Base-by-base conservation (phyloP, 164 flowering plant species). In the Piper betle region DNA sequence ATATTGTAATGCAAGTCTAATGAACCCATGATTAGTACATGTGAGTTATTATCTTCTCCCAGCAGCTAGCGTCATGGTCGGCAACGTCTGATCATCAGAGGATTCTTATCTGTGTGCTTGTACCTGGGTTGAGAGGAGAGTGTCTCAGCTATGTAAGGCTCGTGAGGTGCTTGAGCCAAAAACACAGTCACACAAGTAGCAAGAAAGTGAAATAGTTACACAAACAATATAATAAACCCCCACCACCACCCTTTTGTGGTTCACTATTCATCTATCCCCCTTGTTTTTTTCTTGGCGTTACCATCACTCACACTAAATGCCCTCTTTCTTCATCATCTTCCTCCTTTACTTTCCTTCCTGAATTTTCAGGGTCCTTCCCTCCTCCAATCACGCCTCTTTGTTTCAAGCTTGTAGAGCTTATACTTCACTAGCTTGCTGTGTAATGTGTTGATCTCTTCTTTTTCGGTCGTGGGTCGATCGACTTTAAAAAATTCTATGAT, bases 301-400 rank as follows among this genome's bases (percentile, higher is more conserved):
- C 74, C 67, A 64, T 72, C 69, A 72, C 74, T 60, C 66, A 64
- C 76, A 69, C 75, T 65, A 64, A 73, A 62, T 71, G 67, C 74
- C 77, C 61, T 67, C 64, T 59, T 58, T 57, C 61, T 52, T 63
- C 54, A n/a, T n/a, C n/a, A 53, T 58, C 66, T 74, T 55, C 68
- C 46, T 63, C 50, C 50, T 43, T 43, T 20, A 55, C 60, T 65
- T 71, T 71, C 59, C 55, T 61, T 57, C 60, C 75, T 68, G 62
- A 71, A 63, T 72, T 72, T 65, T 58, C 71, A 67, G 62, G 37
- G 58, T 15, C 11, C 58, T 66, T 69, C 63, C 69, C 62, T 62
- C 64, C 62, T 57, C 65, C 52, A 70, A 69, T 78, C 73, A 75
- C 81, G 84, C 74, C 75, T 80, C 67, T 59, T 59, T 57, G 69